These are phyloP conservation scores for Athelia sp. DNA, from an alignment of 1,284 basidiomycete genomes.

Conservation along the genomic window DNA sequence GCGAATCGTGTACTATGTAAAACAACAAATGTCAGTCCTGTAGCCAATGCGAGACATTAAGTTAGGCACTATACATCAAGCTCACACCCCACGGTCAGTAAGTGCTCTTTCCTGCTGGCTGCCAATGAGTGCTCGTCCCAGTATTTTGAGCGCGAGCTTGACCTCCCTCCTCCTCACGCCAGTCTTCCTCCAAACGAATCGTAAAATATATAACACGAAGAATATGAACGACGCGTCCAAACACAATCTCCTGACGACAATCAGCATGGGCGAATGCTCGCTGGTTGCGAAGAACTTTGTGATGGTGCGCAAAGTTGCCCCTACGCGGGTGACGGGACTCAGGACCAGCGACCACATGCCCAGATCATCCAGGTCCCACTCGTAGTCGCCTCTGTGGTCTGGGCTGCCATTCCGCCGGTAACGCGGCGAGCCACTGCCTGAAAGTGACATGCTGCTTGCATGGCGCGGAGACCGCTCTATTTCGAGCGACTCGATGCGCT, in stretches of 20 bases:
- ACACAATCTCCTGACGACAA: slow-evolving; percentile 65
- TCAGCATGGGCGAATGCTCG: slow-evolving; percentile 56
- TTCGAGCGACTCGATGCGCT: slow-evolving; percentile 80
- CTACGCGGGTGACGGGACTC: slow-evolving; percentile 48
- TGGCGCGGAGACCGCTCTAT: slow-evolving; percentile 24
- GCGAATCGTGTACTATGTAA: no score
- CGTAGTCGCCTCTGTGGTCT: slow-evolving; percentile 25
- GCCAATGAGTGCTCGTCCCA: slow-evolving; percentile 73
- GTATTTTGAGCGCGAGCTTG: slow-evolving; percentile 48
- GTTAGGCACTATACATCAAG: background rate
- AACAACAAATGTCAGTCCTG: no score
- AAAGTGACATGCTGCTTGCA: slow-evolving; percentile 29
- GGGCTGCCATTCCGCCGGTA: slow-evolving; percentile 25
- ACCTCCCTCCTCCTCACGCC: slow-evolving; percentile 67
- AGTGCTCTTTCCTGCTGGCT: slow-evolving; percentile 40
- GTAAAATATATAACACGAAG: slow-evolving; percentile 47
- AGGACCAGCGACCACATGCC: slow-evolving; percentile 77
- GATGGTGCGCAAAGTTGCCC: slow-evolving; percentile 42
- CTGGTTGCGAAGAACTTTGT: slow-evolving; percentile 50
- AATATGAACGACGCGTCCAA: slow-evolving; percentile 72
- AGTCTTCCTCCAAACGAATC: slow-evolving; percentile 60
- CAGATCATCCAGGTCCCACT: slow-evolving; percentile 69
- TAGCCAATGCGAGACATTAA: no score
- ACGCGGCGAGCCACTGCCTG: slow-evolving; percentile 30
- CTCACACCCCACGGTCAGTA: slow-evolving; percentile 46